These are phyloP conservation scores for Citrus hindsii DNA, from an alignment of 345 rosid species.

Conservation along the genomic window DNA sequence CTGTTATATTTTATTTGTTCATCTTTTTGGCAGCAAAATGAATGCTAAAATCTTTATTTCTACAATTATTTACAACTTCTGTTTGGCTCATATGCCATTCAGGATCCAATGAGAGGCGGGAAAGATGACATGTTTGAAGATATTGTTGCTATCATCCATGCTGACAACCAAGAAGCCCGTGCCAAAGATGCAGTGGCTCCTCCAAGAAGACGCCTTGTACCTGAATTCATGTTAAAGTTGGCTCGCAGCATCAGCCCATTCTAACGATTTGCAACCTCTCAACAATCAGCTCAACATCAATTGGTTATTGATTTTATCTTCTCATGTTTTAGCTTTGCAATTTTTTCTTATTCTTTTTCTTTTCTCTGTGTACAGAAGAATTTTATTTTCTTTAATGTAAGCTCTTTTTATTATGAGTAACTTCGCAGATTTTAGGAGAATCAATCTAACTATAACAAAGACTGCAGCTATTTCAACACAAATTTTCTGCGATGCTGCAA, in stretches of 20 bases:
- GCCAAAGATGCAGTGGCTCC: conserved; percentile 55
- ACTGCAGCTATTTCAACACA: not conserved
- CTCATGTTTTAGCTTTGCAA: not conserved
- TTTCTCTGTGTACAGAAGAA: not conserved
- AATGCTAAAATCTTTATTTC: not conserved
- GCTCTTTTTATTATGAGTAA: not conserved
- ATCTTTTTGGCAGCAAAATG: not conserved
- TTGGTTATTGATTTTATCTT: not conserved
- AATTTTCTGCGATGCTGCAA: not conserved
- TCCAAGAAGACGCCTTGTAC: conserved; percentile 85
- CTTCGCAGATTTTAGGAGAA: not conserved
- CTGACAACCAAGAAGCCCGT: conserved; percentile 46
- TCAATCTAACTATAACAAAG: not conserved
- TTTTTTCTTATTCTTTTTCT: not conserved
- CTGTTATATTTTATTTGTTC: not conserved
- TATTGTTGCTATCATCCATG: conserved; percentile 58
- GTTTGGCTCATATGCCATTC: not conserved
- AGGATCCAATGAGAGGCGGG: conserved; percentile 99
- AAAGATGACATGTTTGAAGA: conserved; percentile 84
- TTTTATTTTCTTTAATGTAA: not conserved
- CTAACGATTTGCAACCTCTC: conserved; percentile 21
- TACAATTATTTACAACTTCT: not conserved
- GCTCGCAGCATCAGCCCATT: conserved; percentile 90
- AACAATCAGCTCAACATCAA: not conserved
- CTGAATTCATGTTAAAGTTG: conserved; percentile 82